Evolutionary conservation across 805 yeast species (phyloP), one percentile per base, ranked within the genome.

Genomic region (Metschnikowia lachancei): DNA sequence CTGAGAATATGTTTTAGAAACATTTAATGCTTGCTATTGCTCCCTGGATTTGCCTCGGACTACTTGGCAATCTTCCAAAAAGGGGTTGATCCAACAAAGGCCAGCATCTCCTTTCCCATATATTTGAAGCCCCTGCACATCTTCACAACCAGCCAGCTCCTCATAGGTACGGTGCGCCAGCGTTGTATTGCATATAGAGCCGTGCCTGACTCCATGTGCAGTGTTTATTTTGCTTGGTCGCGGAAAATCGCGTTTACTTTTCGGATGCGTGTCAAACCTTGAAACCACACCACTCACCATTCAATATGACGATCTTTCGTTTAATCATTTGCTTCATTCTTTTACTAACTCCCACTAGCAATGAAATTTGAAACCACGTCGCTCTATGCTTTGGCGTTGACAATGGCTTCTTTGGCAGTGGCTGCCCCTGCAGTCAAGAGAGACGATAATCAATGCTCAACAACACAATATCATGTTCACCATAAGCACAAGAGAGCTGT

Each of bases 401-500:
- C 51, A 40, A 24, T 43, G 34, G 50, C 53, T 22, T 40, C 55
- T 5, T 36, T 51, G 16, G 43, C 51, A 6, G 38, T 46, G 22
- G 51, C 58, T 24, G 55, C 56, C 12, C 54, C 58, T n/a, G 51
- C 59, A 12, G 48, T 45, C 22, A 46, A 45, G 36, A 32, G 47
- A 39, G 48, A 43, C 28, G 54, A 41, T 28, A 49, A 39, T 3
- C 52, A 55, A 45, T 55, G 59, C 32, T 41, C 49, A 16, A 51
- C 54, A 14, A 52, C 50, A 47, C 46, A 48, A 26, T 39, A 44
- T 33, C 87, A 82, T 69, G 74, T 74, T 48, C 85, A 83, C 70
- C 83, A 76, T 69, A 78, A 69, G 63, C 83, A 76, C 66, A 80
- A 73, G 66, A 76, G 81, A 70, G 83, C 78, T 39, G 76, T 75